Base-by-base conservation (phyloP, 257 asterid genomes). In the Nicotiana noctiflora region DNA sequence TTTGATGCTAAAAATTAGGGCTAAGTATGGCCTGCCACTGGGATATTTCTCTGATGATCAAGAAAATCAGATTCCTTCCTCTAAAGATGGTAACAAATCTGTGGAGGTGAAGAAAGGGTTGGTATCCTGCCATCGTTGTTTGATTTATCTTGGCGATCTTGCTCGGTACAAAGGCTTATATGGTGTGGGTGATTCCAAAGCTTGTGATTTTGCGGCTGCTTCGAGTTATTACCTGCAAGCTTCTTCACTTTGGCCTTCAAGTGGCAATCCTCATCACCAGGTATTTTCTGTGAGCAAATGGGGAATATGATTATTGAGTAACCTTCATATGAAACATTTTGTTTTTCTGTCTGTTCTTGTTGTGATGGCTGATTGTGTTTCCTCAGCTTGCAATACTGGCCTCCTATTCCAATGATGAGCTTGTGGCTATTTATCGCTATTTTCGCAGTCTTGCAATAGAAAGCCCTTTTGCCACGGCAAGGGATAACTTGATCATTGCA, bases 221-320 rank as follows among this genome's bases (percentile, higher is more conserved):
- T 91, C 98, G 59, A 90, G 97, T 84, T 95, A 95, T 86, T 95
- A 95, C 59, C 80, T 86, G 90, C 94, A 95, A 86, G 98, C 98
- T 55, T 86, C 94, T 76, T 92, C 99, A 5, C 87, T 95, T 40
- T 93, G 91, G 91, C 97, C 99, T 82, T 89, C 97, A 70, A 93
- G 96, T 83, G 99, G 99, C 51, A 95, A 93, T 81, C 97, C 99
- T 49, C 99, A 95, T 81, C 97, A 95, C 86, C 99, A 95, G 98
- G 99, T 92, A 63, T 68, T 74, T 49, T 82, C 31, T 27, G 52
- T 56, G 51, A 4, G 65, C 32, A 60, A 49, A 64, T 40, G 64
- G 29, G 74, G 74, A 32, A 23, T n/a, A n/a, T n/a, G n/a, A n/a
- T n/a, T n/a, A n/a, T n/a, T n/a, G n/a, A n/a, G n/a, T n/a, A n/a